phyloP scores from a whole-genome alignment of 1,139 yeast species.

The Zygosaccharomyces pseudobailii region DNA sequence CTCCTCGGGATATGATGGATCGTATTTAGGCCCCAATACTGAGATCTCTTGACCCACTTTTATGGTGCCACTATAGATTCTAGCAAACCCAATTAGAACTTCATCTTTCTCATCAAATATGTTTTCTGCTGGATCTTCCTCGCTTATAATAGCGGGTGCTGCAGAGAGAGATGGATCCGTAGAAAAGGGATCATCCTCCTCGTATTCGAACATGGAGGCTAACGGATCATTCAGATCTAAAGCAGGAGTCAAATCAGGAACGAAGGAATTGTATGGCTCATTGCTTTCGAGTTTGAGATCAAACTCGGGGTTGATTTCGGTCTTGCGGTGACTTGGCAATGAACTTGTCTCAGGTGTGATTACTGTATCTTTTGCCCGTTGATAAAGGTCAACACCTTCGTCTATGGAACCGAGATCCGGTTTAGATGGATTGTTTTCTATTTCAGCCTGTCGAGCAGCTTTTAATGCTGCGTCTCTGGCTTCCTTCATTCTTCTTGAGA shows the following conservation, averaged over 20 bases:
- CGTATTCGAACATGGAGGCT: slow-evolving; percentile 34
- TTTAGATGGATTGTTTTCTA: slow-evolving; percentile 41
- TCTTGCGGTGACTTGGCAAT: slow-evolving; percentile 6
- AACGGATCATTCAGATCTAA: slow-evolving; percentile 35
- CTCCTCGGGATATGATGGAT: slow-evolving; percentile 61
- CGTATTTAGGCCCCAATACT: slow-evolving; percentile 82
- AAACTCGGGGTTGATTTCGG: slow-evolving; percentile 24
- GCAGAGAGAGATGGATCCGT: slow-evolving; percentile 21
- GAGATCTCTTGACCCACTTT: slow-evolving; percentile 67
- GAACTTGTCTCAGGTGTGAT: slow-evolving; percentile 28
- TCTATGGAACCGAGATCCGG: slow-evolving; percentile 21
- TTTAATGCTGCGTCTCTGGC: slow-evolving; percentile 54
- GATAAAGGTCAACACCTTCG: slow-evolving; percentile 23
- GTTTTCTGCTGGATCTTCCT: slow-evolving; percentile 42
- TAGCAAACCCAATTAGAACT: slow-evolving; percentile 76
- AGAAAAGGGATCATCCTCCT: slow-evolving; percentile 34
- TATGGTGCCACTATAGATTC: slow-evolving; percentile 83
- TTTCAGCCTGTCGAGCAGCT: slow-evolving; percentile 66
- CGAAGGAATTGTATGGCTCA: slow-evolving; percentile 10
- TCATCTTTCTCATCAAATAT: slow-evolving; percentile 50
- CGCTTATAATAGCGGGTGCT: slow-evolving; percentile 25
- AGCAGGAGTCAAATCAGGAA: slow-evolving; percentile 26
- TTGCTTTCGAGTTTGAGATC: slow-evolving; percentile 23
- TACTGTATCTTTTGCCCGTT: slow-evolving; percentile 28
- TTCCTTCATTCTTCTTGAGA: slow-evolving; percentile 58